Evolutionary conservation across 495 filamentous ascomycete species (phyloP).

Genomic region (Podospora sp.): DNA sequence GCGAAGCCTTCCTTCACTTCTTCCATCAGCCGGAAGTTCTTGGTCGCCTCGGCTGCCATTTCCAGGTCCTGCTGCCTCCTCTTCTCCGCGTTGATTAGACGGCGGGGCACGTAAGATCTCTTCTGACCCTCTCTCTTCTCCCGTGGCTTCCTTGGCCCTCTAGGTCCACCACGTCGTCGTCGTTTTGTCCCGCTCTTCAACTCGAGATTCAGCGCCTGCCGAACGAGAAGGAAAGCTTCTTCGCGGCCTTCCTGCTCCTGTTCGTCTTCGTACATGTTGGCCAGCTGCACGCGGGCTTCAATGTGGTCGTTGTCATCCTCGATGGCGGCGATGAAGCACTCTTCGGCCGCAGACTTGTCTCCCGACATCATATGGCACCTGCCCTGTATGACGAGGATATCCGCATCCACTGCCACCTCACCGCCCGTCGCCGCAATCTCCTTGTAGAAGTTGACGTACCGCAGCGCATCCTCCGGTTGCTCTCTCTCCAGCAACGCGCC

Average conservation of each 20-base stretch:
- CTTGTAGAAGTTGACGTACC: constrained; percentile 72
- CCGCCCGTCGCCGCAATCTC: constrained; percentile 56
- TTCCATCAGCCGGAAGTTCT: constrained; percentile 58
- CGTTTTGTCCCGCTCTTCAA: constrained; percentile 27
- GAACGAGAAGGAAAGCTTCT: constrained; percentile 72
- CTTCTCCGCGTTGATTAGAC: constrained; percentile 41
- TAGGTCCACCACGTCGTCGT: constrained; percentile 21
- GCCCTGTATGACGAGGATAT: constrained; percentile 70
- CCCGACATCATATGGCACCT: constrained; percentile 69
- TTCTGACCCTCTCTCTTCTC: constrained; percentile 28
- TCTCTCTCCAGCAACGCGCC: constrained; percentile 62
- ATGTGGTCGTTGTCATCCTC: constrained; percentile 67
- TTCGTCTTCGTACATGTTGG: constrained; percentile 75
- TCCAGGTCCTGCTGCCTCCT: constrained; percentile 43
- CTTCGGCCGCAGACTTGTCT: constrained; percentile 67
- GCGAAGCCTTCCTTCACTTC: constrained; percentile 54
- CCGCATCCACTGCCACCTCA: constrained; percentile 58
- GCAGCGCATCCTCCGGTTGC: constrained; percentile 64
- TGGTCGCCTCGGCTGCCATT: constrained; percentile 56
- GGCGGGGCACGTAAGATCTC: constrained; percentile 40
- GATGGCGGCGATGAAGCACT: constrained; percentile 71
- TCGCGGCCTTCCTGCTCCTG: constrained; percentile 58
- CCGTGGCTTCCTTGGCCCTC: constrained; percentile 27
- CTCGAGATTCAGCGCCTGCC: constrained; percentile 69
- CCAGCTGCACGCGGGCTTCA: constrained; percentile 70